Percentiles rank a stretch among this genome's conserved stretches.
Conservation (phyloP, 805 yeast genomes). For the Candida sithepensis region DNA sequence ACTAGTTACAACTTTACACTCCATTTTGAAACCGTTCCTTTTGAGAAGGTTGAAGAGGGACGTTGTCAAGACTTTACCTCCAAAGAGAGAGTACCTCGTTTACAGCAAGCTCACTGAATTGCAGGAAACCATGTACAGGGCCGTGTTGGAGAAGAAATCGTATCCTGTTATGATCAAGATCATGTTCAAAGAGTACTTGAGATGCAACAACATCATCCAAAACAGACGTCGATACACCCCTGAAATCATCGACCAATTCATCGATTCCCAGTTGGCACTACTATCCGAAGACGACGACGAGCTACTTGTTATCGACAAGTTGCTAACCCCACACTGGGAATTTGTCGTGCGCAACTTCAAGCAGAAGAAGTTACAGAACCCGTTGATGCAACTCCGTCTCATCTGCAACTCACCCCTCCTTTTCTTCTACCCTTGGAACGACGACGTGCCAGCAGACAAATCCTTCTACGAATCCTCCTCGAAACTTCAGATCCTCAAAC, state of each 20-base stretch:
- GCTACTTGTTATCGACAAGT: constrained; percentile 4
- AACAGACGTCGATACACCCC: constrained; percentile 14
- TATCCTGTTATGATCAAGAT: constrained; percentile 42
- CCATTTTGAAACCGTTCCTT: constrained; percentile 84
- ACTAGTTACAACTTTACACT: constrained; percentile 73
- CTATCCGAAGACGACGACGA: background rate
- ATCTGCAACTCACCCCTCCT: constrained; percentile 84
- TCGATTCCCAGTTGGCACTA: constrained; percentile 25
- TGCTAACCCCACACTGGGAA: constrained; percentile 21
- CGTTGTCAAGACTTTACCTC: constrained; percentile 70
- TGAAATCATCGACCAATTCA: constrained; percentile 38
- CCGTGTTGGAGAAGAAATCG: constrained; percentile 43
- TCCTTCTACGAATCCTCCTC: constrained; percentile 58
- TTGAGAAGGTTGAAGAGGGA: constrained; percentile 76
- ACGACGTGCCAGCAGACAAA: constrained; percentile 37
- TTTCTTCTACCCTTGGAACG: constrained; percentile 75
- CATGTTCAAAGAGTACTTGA: constrained; percentile 49
- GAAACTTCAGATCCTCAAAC: constrained; percentile 67
- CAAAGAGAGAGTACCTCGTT: constrained; percentile 83
- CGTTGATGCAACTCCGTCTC: constrained; percentile 80
- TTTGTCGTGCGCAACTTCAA: constrained; percentile 40
- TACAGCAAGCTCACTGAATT: constrained; percentile 62
- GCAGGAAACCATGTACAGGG: constrained; percentile 53
- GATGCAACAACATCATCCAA: constrained; percentile 32
- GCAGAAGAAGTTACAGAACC: constrained; percentile 55